Conservation (phyloP, 345 rosid species). For the Lenwebbia sp. region DNA sequence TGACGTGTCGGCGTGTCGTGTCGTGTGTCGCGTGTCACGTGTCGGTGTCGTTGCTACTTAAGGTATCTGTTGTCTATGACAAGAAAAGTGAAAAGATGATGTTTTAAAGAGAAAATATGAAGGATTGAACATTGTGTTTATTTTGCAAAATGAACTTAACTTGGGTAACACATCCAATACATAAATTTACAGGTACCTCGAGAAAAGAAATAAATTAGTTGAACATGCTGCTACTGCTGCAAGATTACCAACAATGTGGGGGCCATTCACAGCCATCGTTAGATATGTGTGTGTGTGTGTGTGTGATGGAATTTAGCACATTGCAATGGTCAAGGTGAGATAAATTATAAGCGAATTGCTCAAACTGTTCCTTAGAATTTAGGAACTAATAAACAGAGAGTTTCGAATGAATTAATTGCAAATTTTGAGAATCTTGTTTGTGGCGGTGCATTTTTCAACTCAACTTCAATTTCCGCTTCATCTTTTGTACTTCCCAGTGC, state of each 20-base stretch:
- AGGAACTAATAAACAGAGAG: background rate
- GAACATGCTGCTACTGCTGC: background rate
- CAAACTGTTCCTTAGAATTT: accelerated
- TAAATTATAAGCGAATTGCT: background rate
- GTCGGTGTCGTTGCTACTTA: no score
- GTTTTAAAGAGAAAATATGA: background rate
- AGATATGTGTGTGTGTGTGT: background rate
- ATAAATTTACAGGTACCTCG: no score
- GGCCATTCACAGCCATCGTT: background rate
- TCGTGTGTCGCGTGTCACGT: no score
- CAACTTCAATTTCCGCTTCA: background rate
- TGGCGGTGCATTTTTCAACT: background rate
- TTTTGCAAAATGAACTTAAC: background rate
- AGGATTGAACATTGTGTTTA: background rate
- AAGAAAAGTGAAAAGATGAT: background rate
- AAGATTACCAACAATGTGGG: background rate
- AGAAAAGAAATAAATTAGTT: background rate
- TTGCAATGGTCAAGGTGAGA: background rate
- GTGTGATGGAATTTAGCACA: background rate
- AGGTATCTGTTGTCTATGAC: background rate
- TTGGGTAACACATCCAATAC: background rate
- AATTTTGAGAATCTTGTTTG: background rate
- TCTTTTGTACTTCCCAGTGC: background rate
- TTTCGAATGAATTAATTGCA: background rate
- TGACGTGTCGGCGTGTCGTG: no score